A percentile compares a stretch with the other conserved stretches of the same genome.
These are phyloP conservation scores for Coprinellus micaceus DNA, from an alignment of 768 basidiomycete species.

Conservation along the genomic window DNA sequence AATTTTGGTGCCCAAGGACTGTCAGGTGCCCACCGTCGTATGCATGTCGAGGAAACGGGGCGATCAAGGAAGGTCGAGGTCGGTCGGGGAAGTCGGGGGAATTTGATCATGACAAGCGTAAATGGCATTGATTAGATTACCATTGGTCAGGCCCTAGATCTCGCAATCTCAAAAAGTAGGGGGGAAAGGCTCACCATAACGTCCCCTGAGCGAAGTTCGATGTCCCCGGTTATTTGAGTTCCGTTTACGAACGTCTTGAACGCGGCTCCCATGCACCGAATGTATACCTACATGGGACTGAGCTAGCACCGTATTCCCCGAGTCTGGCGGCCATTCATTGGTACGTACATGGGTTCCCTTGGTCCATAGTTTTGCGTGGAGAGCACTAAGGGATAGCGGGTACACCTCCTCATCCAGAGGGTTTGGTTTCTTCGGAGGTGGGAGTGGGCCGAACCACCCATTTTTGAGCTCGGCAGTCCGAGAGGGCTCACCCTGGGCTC, in stretches of 20 bases:
- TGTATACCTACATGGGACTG: constrained; percentile 34
- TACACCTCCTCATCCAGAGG: constrained; percentile 23
- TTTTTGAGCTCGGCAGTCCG: constrained; percentile 30
- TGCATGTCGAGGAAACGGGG: background rate
- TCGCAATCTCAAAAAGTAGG: too few relatives aligned
- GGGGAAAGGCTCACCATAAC: constrained; percentile 35
- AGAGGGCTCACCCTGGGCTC: constrained; percentile 5
- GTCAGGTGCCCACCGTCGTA: background rate
- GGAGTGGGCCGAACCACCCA: constrained; percentile 40
- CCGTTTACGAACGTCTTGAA: constrained; percentile 51
- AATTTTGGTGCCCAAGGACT: constrained; percentile 41
- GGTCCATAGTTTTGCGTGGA: constrained; percentile 47
- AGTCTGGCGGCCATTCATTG: background rate
- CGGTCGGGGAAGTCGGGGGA: too few relatives aligned
- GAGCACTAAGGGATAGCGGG: constrained; percentile 37
- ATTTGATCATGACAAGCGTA: too few relatives aligned
- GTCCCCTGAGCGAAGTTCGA: constrained; percentile 38
- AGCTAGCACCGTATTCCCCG: background rate
- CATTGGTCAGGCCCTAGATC: too few relatives aligned
- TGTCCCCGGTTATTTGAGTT: constrained; percentile 33
- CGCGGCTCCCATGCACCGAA: constrained; percentile 43
- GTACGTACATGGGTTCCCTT: constrained; percentile 37
- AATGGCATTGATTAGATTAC: too few relatives aligned
- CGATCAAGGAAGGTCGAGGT: background rate
- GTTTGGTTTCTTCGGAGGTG: background rate